Evolutionary conservation across 2,329 filamentous ascomycete species (phyloP), one percentile per base, ranked within the genome.

Genomic region (Alternaria triticimaculans): DNA sequence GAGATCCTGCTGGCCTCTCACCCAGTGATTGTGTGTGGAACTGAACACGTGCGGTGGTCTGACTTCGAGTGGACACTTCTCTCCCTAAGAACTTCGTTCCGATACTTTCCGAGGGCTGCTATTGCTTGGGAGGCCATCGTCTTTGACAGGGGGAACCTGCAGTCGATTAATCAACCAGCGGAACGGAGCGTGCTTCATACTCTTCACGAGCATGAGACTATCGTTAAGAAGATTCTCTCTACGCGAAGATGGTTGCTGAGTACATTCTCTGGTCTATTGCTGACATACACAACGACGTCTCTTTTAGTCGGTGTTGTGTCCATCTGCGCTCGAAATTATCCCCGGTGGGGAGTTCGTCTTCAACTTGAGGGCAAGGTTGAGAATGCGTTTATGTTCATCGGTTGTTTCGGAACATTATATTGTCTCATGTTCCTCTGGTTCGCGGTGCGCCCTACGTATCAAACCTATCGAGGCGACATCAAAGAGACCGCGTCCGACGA

Each of bases 31-130:
- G 21, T n/a, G 5, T 46, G 44, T 25, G 44, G 44, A 5, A 15
- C 12, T 2, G 12, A 46, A 25, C 44, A 46, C 14, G 44, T 46
- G 2, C 3, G 4, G 3, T 46, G 44, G 44, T 46, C 44, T 2
- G 44, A 46, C 2, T 4, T 46, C 4, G 21, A 46, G 14, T 25
- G 21, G 44, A 14, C 44, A 5, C 11, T 46, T 0, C 6, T 25
- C 0, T 3, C 8, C 0, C 7, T 46, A 8, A 4, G 44, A 1
- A 10, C 20, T 25, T 15, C 44, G 1, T 14, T 15, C 7, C 1
- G 15, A 37, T 15, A 37, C 33, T 37, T 37, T 37, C 33, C 33
- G 6, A 37, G 33, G 0, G 33, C 33, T 3, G 33, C 33, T 8
- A n/a, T 37, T 2, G 33, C 33, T 3, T 46, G 44, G 44, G 44